Conservation (phyloP, 192 early-diverging fungal species). For the Backusella morwellensis region DNA sequence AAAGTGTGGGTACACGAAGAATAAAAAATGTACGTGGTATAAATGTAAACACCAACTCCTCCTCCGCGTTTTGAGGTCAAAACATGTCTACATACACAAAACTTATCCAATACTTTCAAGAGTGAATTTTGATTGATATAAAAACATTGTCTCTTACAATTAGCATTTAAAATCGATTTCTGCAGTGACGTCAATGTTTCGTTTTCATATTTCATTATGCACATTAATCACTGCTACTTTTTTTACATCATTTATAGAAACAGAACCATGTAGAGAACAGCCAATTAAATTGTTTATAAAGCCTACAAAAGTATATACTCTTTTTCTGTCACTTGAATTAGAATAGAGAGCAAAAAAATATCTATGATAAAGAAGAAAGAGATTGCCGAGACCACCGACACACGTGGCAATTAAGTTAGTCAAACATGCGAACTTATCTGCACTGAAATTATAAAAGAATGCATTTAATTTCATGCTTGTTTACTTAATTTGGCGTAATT, state of each 20-base stretch:
- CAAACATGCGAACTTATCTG: constrained; percentile 4
- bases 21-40: background rate
- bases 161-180: background rate
- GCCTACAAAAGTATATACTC: background rate
- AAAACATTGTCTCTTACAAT: background rate
- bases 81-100: background rate
- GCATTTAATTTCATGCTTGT: background rate
- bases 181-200: background rate
- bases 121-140: background rate
- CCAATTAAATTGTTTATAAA: background rate
- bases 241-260: background rate
- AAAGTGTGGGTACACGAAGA: background rate
- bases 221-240: background rate
- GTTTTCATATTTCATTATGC: background rate
- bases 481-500: background rate
- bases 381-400: constrained; percentile 5
- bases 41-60: background rate
- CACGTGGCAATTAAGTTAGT: constrained; percentile 6
- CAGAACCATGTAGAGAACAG: background rate
- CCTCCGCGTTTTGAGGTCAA: background rate
- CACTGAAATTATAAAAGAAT: background rate
- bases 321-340: background rate
- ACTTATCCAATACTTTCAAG: background rate
- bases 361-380: background rate
- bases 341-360: background rate